Base-by-base conservation (phyloP, 2,329 filamentous ascomycete species). In the Ophiostoma pallidulum region DNA sequence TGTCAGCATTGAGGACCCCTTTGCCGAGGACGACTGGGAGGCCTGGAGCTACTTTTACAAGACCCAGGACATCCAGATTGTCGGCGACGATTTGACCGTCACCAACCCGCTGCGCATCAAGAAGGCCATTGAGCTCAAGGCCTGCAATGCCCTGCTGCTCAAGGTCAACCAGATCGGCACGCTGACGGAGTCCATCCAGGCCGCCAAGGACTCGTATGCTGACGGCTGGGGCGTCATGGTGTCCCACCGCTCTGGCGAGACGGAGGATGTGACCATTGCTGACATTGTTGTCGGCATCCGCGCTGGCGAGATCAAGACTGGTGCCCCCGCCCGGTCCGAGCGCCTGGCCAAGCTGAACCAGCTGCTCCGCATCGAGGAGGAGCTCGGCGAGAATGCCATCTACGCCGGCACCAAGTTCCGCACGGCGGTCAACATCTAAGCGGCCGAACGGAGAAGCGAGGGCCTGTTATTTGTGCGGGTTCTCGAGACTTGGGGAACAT, bases 161-260 rank as follows among this genome's bases (percentile, higher is more conserved):
- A 98, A 98, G 85, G 90, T 98, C 72, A 98, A 98, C 86, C 92
- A 98, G 80, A 98, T 98, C 62, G 92, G 92, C 73, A 96, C 92
- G 59, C 82, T 98, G 64, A 94, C 88, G 60, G 92, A 98, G 79
- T 95, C 92, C 52, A 96, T 97, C 74, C 90, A 97, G 77, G 92
- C 92, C 48, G 91, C 92, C 69, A 96, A 97, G 81, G 92, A 97
- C 74, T 94, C 91, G 44, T 97, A 92, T 68, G 86, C 84, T 59
- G 91, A 87, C 61, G 82, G 80, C 68, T 98, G 92, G 92, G 91
- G 91, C 68, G 90, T 98, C 75, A 97, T 98, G 92, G 92, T 98
- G 57, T 97, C 92, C 58, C 92, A 98, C 80, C 85, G 92, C 62
- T 98, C 92, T 54, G 92, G 92, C 69, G 92, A 98, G 85, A 98